A percentile compares a stretch with the other conserved stretches of the same genome.
Conservation (phyloP, 352 stramenopile genomes). For the Phytopythium chamaehyphon region DNA sequence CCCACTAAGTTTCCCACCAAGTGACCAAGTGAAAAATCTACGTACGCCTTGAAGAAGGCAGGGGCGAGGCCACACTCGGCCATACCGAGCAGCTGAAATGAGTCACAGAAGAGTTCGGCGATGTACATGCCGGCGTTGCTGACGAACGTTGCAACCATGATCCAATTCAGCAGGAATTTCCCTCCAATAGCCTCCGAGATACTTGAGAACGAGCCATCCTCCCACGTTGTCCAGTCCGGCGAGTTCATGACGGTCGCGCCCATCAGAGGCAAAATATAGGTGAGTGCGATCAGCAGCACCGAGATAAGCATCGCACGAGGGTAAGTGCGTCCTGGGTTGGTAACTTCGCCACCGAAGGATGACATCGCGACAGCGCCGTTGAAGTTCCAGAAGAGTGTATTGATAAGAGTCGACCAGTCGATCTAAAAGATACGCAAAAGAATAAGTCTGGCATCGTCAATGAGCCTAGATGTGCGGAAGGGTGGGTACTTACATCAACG, state of each 20-base stretch:
- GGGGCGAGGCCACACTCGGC: constrained; percentile 84
- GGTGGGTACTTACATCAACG: constrained; percentile 11
- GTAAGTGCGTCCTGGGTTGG: constrained; percentile 73
- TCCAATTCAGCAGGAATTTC: constrained; percentile 84
- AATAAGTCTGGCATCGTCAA: too few species aligned
- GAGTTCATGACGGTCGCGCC: constrained; percentile 63
- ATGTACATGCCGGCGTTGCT: constrained; percentile 92
- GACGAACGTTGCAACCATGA: constrained; percentile 83
- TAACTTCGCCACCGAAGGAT: constrained; percentile 88
- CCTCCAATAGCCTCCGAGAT: constrained; percentile 85
- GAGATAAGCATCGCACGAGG: constrained; percentile 78
- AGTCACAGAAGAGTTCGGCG: constrained; percentile 89
- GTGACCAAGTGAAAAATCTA: constrained; percentile 8
- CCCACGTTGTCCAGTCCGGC: constrained; percentile 77
- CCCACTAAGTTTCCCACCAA: neutral
- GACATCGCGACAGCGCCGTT: constrained; percentile 89
- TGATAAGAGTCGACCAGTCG: constrained; percentile 86
- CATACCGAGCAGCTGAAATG: constrained; percentile 83
- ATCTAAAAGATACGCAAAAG: constrained; percentile 13
- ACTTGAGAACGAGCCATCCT: constrained; percentile 86
- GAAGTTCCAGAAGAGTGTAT: constrained; percentile 96
- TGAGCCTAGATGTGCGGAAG: too few species aligned
- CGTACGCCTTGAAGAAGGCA: constrained; percentile 72
- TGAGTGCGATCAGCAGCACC: constrained; percentile 76
- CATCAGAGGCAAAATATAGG: constrained; percentile 89